Percentiles rank a stretch among this genome's conserved stretches.
Evolutionary conservation across 768 basidiomycete species (phyloP).

Genomic region (Cubamyces sp.): DNA sequence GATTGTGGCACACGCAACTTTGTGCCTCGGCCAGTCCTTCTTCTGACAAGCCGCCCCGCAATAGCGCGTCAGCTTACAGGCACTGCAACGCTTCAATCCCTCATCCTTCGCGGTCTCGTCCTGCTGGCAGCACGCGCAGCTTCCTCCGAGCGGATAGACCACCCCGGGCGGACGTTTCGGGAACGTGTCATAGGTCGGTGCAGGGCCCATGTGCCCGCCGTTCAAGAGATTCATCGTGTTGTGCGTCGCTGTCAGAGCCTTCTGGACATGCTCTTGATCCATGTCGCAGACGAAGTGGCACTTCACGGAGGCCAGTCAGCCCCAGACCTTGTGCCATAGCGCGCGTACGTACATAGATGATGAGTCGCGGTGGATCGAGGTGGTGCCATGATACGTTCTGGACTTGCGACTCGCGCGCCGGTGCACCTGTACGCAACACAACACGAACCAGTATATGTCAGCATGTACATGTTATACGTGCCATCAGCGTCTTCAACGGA

Average conservation of each 20-base stretch:
- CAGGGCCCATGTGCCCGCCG: slow-evolving; percentile 3
- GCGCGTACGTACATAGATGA: slow-evolving; percentile 9
- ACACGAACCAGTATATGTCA: background rate
- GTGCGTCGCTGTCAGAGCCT: slow-evolving; percentile 2
- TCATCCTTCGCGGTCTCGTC: slow-evolving; percentile 8
- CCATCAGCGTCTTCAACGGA: background rate
- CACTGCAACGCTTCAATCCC: slow-evolving; percentile 11
- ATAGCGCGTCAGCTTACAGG: slow-evolving; percentile 19
- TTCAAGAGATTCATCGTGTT: slow-evolving; percentile 1
- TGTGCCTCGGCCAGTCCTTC: slow-evolving; percentile 18
- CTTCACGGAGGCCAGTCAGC: background rate
- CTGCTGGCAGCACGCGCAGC: slow-evolving; percentile 18
- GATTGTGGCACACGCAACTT: slow-evolving; percentile 6
- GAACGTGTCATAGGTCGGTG: background rate
- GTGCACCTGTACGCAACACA: background rate
- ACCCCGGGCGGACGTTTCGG: background rate
- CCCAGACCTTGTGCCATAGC: background rate
- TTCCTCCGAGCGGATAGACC: slow-evolving; percentile 13
- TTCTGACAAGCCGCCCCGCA: slow-evolving; percentile 15
- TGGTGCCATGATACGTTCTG: slow-evolving; percentile 13
- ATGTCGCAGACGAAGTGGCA: slow-evolving; percentile 21
- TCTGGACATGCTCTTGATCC: slow-evolving; percentile 10
- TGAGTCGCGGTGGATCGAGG: slow-evolving; percentile 15
- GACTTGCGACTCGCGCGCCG: slow-evolving; percentile 15
- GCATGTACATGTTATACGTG: no score